Evolutionary conservation across 2,329 filamentous ascomycete species (phyloP).

Genomic region (Neophaeococcomyces aloes): DNA sequence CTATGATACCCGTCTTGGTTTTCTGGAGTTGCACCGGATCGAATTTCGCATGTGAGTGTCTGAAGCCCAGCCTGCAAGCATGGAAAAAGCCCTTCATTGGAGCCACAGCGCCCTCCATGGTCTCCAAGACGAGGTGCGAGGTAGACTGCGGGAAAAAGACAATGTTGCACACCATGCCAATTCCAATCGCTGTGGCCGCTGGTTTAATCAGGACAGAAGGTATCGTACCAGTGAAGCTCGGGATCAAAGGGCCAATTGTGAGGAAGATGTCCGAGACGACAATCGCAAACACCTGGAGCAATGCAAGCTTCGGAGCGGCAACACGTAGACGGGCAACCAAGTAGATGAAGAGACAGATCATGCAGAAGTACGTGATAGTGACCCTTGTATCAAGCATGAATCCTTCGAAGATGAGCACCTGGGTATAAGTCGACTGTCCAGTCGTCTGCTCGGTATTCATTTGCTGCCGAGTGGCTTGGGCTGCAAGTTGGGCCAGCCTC

Average conservation of each 20-base stretch:
- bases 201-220: constrained; percentile 35
- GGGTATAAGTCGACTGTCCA: constrained; percentile 26
- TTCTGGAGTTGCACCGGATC: constrained; percentile 22
- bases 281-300: constrained; percentile 39
- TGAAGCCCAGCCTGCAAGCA: constrained; percentile 8
- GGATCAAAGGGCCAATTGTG: constrained; percentile 34
- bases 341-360: constrained; percentile 39
- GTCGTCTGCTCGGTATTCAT: constrained; percentile 13
- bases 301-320: constrained; percentile 36
- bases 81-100: constrained; percentile 24
- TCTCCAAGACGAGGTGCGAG: constrained; percentile 34
- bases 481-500: constrained; percentile 27
- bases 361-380: constrained; percentile 28
- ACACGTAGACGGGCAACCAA: constrained; percentile 34
- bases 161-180: constrained; percentile 36
- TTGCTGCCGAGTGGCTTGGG: constrained; percentile 24
- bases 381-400: constrained; percentile 41
- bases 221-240: constrained; percentile 33
- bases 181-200: constrained; percentile 36
- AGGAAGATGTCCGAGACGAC: constrained; percentile 40
- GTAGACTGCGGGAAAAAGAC: constrained; percentile 43
- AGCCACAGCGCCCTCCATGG: constrained; percentile 24
- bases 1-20: constrained; percentile 28
- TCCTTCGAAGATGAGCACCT: constrained; percentile 34
- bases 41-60: constrained; percentile 18